These are phyloP conservation scores for Sphaerobolus stellatus DNA, from an alignment of 1,284 basidiomycete genomes.

Conservation along the genomic window DNA sequence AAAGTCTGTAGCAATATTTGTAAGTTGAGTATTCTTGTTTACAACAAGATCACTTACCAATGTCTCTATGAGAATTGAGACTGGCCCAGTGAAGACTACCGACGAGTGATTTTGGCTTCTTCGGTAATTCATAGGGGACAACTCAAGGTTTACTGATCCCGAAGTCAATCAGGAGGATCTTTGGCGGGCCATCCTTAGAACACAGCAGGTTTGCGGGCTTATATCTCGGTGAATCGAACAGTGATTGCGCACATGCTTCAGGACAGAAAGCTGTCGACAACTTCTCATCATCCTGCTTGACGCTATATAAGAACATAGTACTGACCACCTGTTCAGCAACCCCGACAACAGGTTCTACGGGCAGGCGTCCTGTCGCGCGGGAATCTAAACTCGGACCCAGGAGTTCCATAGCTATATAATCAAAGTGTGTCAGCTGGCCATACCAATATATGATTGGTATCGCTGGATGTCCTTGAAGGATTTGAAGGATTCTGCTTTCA, in stretches of 20 bases:
- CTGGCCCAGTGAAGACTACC: conserved; percentile 10
- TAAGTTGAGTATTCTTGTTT: background rate
- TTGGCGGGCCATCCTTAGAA: background rate
- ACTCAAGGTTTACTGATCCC: background rate
- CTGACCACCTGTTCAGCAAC: background rate
- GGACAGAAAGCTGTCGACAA: background rate
- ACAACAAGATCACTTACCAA: conserved; percentile 30
- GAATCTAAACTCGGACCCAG: background rate
- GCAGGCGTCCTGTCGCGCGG: background rate
- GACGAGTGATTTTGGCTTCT: conserved; percentile 48
- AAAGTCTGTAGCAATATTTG: background rate
- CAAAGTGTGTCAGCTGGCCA: background rate
- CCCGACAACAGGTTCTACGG: background rate
- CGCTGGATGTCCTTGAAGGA: conserved; percentile 17
- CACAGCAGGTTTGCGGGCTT: background rate
- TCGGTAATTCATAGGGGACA: background rate
- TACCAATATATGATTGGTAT: conserved; percentile 16
- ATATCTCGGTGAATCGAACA: background rate
- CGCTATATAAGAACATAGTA: background rate
- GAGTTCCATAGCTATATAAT: background rate
- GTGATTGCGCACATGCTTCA: background rate
- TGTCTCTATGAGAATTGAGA: conserved; percentile 59
- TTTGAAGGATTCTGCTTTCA: conserved; percentile 14
- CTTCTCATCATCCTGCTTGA: background rate
- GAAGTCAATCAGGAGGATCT: background rate